Base-by-base conservation (phyloP, 108 stramenopile species). In the Cyclotella baltica region DNA sequence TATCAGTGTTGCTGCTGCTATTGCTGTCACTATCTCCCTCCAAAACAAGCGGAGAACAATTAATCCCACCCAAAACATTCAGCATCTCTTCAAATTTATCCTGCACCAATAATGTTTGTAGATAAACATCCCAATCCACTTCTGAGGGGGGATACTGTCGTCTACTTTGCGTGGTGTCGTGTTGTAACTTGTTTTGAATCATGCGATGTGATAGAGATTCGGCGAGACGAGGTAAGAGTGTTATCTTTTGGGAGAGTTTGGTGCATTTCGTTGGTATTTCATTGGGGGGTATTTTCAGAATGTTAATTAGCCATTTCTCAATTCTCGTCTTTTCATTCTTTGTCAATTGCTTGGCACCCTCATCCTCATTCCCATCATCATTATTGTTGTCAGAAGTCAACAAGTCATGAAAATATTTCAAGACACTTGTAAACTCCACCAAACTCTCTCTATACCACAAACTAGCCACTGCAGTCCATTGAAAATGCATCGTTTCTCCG, bases 171-270 rank as follows among this genome's bases (percentile, higher is more conserved):
- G 4, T 5, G 16, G 16, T 35, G 30, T 22, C 27, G 13, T 66
- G 23, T 59, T 65, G 53, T n/a, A 52, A n/a, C 19, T 70, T 62
- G 15, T 51, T 57, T 36, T 72, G 51, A 15, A 89, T 64, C 34
- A 86, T 62, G 51, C 85, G 85, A 13, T 51, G 62, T 4, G 77
- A 88, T 70, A 93, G 71, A 6, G 88, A 87, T 70, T 93, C 92
- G 0, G 92, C 92, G 59, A 93, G 71, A 61, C 92, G 87, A 11
- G 92, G 92, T 29, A 91, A 62, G n/a, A 93, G 57, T 40, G 63
- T 38, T 15, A 77, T 58, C 48, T 83, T 81, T 73, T 83, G 69
- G 13, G 52, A 34, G n/a, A 73, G n/a, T 18, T 55, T 80, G 27
- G 51, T 33, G 20, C 64, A 56, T 29, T 35, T 55, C 4, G 66